Base-by-base conservation (phyloP, 83 land plant species). In the Picea mariana region DNA sequence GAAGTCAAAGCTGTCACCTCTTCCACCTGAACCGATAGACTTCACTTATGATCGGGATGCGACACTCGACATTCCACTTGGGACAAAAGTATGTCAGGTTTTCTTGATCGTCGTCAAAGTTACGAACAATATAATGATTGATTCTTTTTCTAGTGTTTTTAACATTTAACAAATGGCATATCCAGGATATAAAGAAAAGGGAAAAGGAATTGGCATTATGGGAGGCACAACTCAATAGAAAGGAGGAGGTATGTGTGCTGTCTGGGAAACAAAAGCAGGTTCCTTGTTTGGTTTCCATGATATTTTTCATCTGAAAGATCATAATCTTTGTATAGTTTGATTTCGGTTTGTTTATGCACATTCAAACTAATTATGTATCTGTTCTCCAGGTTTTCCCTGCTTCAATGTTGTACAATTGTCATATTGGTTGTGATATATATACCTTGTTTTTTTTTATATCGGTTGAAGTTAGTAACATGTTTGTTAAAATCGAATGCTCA, bases 21-120 rank as follows among this genome's bases (percentile, higher is more conserved):
- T 83, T 72, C 82, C 86, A 34, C 86, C 89, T 67, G 92, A 83
- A 63, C 85, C 89, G 4, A 12, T 87, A 52, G 92, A 90, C 40
- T 94, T 93, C 78, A 87, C 86, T 1, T 82, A 84, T 55, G 90
- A 88, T 38, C 87, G 90, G 83, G 99, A 93, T 85, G 96, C 93
- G 4, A 93, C 94, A 78, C 92, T 90, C 13, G 96, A 96, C 65
- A 93, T 93, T 58, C 99, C 99, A 16, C 81, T 96, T 67, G 99
- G 91, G 62, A 84, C 83, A 75, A 92, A 91, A 84, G 97, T 94
- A 90, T 67, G 73, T 6, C 21, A 24, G 67, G n/a, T n/a, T n/a
- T n/a, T n/a, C n/a, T n/a, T n/a, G n/a, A n/a, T n/a, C n/a, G n/a
- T n/a, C n/a, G 1, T 73, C 9, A 55, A 12, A 13, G 21, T 21